A percentile compares a stretch with the other conserved stretches of the same genome.
Conservation (phyloP, 805 yeast genomes). For the Ogataea henricii region DNA sequence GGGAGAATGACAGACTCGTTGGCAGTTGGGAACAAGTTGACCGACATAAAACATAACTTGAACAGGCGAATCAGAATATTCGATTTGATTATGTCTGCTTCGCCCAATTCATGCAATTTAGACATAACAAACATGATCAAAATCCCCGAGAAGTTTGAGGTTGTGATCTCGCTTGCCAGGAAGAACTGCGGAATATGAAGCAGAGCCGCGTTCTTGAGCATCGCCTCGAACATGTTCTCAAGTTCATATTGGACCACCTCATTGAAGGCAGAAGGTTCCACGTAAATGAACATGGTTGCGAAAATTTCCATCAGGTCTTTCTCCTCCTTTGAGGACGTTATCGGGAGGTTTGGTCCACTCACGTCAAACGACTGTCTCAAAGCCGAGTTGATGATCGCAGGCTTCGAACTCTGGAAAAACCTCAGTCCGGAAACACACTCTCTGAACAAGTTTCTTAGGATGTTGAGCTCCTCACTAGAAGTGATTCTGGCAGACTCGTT, state of each 20-base stretch:
- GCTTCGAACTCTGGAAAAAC: constrained; percentile 65
- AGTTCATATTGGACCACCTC: constrained; percentile 85
- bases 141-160: constrained; percentile 87
- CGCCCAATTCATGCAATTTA: constrained; percentile 77
- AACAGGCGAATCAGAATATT: constrained; percentile 82
- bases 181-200: constrained; percentile 93
- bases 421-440: constrained; percentile 82
- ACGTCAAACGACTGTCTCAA: constrained; percentile 53
- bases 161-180: constrained; percentile 90
- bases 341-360: constrained; percentile 80
- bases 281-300: constrained; percentile 89
- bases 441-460: constrained; percentile 74
- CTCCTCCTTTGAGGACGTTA: constrained; percentile 87
- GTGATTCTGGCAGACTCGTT: constrained; percentile 83
- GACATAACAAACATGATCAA: constrained; percentile 73
- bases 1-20: constrained; percentile 90
- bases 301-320: constrained; percentile 94
- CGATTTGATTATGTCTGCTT: constrained; percentile 72
- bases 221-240: constrained; percentile 72
- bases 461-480: constrained; percentile 77
- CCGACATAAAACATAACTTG: constrained; percentile 94
- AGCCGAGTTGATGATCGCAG: constrained; percentile 40
- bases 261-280: constrained; percentile 94
- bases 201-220: constrained; percentile 80
- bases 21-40: constrained; percentile 81